Conservation (phyloP, 2,329 filamentous ascomycete species). For the Trichoderma polysporum region DNA sequence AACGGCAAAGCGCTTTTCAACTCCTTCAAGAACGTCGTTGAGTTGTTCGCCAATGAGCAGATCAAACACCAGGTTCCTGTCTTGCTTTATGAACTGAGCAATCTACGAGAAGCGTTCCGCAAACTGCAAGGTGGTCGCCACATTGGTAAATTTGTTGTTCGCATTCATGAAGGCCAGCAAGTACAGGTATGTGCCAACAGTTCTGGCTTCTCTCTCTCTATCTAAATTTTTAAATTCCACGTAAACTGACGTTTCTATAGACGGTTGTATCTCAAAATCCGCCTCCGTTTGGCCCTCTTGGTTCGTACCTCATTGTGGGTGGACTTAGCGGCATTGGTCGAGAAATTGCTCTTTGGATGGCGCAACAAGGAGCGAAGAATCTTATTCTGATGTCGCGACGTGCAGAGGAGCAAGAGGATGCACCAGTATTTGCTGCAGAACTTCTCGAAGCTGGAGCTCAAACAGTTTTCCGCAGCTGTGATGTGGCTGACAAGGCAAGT, state of each 20-base stretch:
- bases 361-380: neutral
- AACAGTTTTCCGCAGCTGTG: neutral
- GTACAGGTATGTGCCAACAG: neutral
- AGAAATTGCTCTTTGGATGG: neutral
- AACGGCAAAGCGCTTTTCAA: slow-evolving; percentile 6
- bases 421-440: neutral
- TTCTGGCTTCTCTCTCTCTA: neutral
- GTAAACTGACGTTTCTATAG: neutral
- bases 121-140: slow-evolving; percentile 19
- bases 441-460: neutral
- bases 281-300: neutral
- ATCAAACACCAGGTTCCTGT: slow-evolving; percentile 17
- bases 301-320: slow-evolving; percentile 14
- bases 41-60: slow-evolving; percentile 6
- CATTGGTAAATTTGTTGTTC: slow-evolving; percentile 20
- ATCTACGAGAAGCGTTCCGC: slow-evolving; percentile 12
- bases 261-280: neutral
- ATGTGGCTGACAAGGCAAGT: slow-evolving; percentile 1
- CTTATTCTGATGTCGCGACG: slow-evolving; percentile 1
- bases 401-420: neutral
- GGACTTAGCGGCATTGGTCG: slow-evolving; percentile 14
- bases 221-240: too few species aligned
- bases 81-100: slow-evolving; percentile 17
- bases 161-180: neutral
- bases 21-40: slow-evolving; percentile 1